Conservation (phyloP, 352 stramenopile genomes). For the Globisporangium iwayamae region DNA sequence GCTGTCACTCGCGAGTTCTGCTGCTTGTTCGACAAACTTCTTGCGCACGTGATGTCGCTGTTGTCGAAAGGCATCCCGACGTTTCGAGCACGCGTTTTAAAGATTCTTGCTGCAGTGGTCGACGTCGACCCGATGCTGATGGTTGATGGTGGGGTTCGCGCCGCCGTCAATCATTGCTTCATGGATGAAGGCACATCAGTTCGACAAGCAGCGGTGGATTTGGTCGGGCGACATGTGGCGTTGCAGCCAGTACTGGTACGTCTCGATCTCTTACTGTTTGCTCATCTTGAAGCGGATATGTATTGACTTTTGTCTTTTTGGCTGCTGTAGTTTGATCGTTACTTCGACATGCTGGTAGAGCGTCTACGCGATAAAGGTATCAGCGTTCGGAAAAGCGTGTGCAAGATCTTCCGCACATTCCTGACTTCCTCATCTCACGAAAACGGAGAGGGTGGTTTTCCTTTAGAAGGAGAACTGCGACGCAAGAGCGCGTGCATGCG, state of each 20-base stretch:
- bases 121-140: constrained; percentile 86
- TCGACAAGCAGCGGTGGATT: constrained; percentile 75
- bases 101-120: constrained; percentile 68
- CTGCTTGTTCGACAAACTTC: constrained; percentile 56
- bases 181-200: constrained; percentile 77
- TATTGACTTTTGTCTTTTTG: not conserved
- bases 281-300: not conserved
- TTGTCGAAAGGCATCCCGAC: constrained; percentile 64
- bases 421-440: constrained; percentile 22
- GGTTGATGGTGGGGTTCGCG: constrained; percentile 52
- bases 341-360: constrained; percentile 72
- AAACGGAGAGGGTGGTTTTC: constrained; percentile 1
- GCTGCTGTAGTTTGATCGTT: constrained; percentile 65
- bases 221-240: constrained; percentile 80
- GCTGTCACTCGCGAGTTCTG: constrained; percentile 63
- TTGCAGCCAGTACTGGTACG: constrained; percentile 74
- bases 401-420: constrained; percentile 71
- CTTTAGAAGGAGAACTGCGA: constrained; percentile 32
- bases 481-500: constrained; percentile 67
- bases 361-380: constrained; percentile 80
- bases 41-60: constrained; percentile 75
- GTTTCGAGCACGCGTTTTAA: constrained; percentile 77
- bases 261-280: not conserved
- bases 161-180: constrained; percentile 64
- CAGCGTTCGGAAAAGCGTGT: constrained; percentile 83